Conservation (phyloP, 495 filamentous ascomycete species). For the Chaetomium tenue region DNA sequence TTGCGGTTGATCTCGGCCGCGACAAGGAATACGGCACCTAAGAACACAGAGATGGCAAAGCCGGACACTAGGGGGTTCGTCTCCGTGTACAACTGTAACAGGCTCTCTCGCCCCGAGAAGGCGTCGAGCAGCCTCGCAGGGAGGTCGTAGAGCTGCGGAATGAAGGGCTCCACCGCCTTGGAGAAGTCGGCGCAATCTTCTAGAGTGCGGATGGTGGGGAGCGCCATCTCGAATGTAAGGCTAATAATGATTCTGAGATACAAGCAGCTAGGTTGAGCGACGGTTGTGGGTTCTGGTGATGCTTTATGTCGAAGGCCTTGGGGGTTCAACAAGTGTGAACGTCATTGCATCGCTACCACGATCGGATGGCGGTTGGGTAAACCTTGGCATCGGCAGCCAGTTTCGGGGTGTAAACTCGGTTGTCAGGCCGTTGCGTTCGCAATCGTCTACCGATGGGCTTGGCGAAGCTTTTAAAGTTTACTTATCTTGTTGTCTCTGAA, state of each 20-base stretch:
- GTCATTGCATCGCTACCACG: background rate
- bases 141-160: conserved; percentile 73
- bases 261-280: background rate
- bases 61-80: conserved; percentile 86
- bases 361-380: background rate
- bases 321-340: background rate
- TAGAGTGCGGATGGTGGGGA: conserved; percentile 67
- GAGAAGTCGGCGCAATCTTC: conserved; percentile 70
- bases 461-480: no score
- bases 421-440: no score
- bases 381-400: no score
- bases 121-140: conserved; percentile 60
- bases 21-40: conserved; percentile 68
- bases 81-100: conserved; percentile 68
- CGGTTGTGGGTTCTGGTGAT: background rate
- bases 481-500: no score
- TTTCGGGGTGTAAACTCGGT: no score
- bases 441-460: no score
- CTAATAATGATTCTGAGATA: background rate
- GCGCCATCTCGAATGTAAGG: conserved; percentile 49
- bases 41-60: conserved; percentile 64
- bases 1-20: conserved; percentile 82
- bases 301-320: background rate
- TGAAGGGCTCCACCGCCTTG: conserved; percentile 68
- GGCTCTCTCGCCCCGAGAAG: conserved; percentile 52